These are phyloP conservation scores for Lentithecium fluviatile DNA, from an alignment of 495 filamentous ascomycete species.

Conservation along the genomic window DNA sequence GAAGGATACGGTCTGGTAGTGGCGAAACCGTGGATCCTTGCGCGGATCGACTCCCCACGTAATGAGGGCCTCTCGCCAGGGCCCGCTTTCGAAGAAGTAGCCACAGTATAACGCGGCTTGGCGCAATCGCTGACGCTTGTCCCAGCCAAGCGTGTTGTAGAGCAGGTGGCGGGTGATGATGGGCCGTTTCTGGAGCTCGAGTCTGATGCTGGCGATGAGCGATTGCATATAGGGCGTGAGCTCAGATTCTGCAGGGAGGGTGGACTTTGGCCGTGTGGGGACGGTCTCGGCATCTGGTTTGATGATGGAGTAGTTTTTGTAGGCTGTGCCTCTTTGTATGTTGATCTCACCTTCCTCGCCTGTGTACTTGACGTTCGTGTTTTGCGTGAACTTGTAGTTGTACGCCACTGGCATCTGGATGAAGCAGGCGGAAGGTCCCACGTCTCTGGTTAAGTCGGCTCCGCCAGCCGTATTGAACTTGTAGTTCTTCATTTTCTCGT, in stretches of 20 bases:
- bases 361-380: constrained; percentile 24
- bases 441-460: constrained; percentile 56
- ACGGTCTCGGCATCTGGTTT: constrained; percentile 55
- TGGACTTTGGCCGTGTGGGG: constrained; percentile 53
- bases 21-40: constrained; percentile 65
- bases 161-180: constrained; percentile 83
- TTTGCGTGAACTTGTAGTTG: constrained; percentile 52
- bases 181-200: constrained; percentile 67
- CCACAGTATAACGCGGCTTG: constrained; percentile 71
- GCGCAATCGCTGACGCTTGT: constrained; percentile 55
- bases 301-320: constrained; percentile 53
- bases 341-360: constrained; percentile 13
- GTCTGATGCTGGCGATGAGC: constrained; percentile 58
- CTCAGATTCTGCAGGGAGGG: constrained; percentile 49
- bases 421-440: constrained; percentile 78
- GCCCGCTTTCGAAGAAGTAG: constrained; percentile 86
- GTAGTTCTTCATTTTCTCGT: constrained; percentile 70
- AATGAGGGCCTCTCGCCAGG: constrained; percentile 85
- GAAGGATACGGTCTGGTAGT: constrained; percentile 88
- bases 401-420: constrained; percentile 66
- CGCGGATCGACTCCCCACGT: constrained; percentile 84
- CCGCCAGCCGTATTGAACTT: constrained; percentile 65
- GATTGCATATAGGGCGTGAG: constrained; percentile 54
- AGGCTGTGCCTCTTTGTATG: constrained; percentile 6
- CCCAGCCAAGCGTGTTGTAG: constrained; percentile 56